phyloP scores from a whole-genome alignment of 1,139 yeast species.

The Saccharomyces hybrid region DNA sequence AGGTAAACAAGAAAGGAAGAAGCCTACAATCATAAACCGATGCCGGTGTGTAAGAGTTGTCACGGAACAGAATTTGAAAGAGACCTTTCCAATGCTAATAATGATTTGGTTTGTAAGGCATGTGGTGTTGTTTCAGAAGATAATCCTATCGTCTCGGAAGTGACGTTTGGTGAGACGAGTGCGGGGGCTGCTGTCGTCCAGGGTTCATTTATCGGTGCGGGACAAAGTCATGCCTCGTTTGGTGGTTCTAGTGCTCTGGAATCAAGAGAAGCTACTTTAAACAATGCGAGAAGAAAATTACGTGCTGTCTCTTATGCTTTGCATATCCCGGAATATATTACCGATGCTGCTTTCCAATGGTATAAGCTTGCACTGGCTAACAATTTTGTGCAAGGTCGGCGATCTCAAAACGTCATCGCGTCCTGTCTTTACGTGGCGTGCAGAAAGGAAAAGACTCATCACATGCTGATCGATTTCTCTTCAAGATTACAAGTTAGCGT shows the following conservation, averaged over 20 bases:
- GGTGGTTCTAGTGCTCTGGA: conserved; percentile 69
- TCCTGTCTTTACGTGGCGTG: conserved; percentile 94
- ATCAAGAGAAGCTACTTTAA: conserved; percentile 78
- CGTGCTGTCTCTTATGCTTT: conserved; percentile 73
- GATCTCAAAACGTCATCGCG: conserved; percentile 90
- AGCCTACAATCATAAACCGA: conserved; percentile 2
- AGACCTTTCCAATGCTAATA: conserved; percentile 53
- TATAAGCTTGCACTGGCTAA: conserved; percentile 76
- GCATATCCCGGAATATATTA: conserved; percentile 71
- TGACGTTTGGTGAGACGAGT: conserved; percentile 85
- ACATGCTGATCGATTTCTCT: conserved; percentile 92
- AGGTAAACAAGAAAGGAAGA: background rate
- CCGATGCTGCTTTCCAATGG: conserved; percentile 85
- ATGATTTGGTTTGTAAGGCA: conserved; percentile 66
- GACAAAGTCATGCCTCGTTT: conserved; percentile 69
- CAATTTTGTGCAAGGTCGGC: conserved; percentile 90
- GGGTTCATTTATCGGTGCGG: conserved; percentile 87
- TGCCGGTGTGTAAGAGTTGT: conserved; percentile 37
- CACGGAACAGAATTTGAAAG: conserved; percentile 41
- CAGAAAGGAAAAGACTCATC: conserved; percentile 82
- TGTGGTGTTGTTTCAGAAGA: conserved; percentile 91
- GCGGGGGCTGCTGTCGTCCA: conserved; percentile 94
- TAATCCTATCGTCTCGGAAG: conserved; percentile 90
- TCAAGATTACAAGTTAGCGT: conserved; percentile 86
- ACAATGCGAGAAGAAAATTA: conserved; percentile 72